These are phyloP conservation scores for Brassica hybrid DNA, from an alignment of 441 rosid species.

Conservation along the genomic window DNA sequence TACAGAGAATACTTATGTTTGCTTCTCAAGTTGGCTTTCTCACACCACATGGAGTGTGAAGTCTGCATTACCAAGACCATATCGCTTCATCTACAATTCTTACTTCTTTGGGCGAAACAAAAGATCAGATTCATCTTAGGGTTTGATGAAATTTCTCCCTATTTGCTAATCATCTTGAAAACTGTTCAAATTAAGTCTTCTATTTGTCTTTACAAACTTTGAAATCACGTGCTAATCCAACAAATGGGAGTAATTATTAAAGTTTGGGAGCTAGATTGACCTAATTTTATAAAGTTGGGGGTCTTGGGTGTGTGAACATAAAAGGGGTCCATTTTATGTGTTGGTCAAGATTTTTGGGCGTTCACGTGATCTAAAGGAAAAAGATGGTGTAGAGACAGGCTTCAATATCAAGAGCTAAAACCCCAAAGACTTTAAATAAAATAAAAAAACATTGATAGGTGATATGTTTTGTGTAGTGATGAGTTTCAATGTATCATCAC, in stretches of 20 bases:
- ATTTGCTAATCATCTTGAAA: constrained; percentile 29
- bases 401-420: constrained; percentile 38
- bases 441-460: constrained; percentile 39
- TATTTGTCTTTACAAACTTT: constrained; percentile 18
- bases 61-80: constrained; percentile 25
- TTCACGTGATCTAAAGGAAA: constrained; percentile 35
- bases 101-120: constrained; percentile 43
- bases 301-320: constrained; percentile 29
- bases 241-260: constrained; percentile 39
- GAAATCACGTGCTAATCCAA: constrained; percentile 47
- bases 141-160: constrained; percentile 29
- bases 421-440: constrained; percentile 26
- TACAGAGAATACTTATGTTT: constrained; percentile 19
- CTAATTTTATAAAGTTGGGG: constrained; percentile 26
- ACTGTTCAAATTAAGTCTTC: constrained; percentile 22
- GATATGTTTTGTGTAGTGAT: constrained; percentile 40
- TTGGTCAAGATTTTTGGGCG: constrained; percentile 35
- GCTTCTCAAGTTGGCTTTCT: constrained; percentile 20
- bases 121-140: constrained; percentile 41
- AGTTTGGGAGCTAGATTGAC: constrained; percentile 35
- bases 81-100: constrained; percentile 38
- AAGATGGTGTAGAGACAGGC: constrained; percentile 33
- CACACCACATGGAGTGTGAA: constrained; percentile 30
- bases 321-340: constrained; percentile 38
- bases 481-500: constrained; percentile 38